These are phyloP conservation scores for Aspergillus pseudonomiae DNA, from an alignment of 2,329 filamentous ascomycete genomes.

Conservation along the genomic window DNA sequence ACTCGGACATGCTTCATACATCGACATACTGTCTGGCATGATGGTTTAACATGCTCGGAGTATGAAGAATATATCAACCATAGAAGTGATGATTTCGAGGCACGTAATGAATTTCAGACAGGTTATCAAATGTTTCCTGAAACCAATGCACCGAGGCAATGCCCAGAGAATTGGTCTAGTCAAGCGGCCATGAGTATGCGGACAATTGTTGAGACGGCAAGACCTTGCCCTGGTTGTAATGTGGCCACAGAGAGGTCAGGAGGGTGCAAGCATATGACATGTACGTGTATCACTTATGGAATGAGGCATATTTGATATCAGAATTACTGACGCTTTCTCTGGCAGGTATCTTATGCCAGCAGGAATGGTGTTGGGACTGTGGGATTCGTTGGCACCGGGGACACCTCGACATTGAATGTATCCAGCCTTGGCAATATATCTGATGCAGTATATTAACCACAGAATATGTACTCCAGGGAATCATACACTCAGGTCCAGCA, in stretches of 20 bases:
- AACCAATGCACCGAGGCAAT: neutral
- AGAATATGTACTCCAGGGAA: neutral
- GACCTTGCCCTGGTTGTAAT: constrained; percentile 18
- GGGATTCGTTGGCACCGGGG: constrained; percentile 15
- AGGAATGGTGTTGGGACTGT: constrained; percentile 26
- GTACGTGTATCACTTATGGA: constrained; percentile 9
- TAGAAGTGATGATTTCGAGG: neutral
- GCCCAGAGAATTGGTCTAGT: constrained; percentile 1
- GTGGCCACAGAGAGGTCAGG: constrained; percentile 16
- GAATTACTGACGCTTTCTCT: constrained; percentile 7
- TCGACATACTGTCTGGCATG: constrained; percentile 19
- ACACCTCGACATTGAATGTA: constrained; percentile 18
- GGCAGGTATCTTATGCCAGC: constrained; percentile 18
- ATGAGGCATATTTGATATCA: neutral
- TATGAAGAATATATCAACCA: constrained; percentile 11
- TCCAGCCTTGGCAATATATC: neutral
- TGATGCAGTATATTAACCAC: neutral
- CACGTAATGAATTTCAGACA: neutral
- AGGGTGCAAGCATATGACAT: constrained; percentile 22
- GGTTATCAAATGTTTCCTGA: neutral
- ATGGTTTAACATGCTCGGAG: constrained; percentile 22
- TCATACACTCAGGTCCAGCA: neutral
- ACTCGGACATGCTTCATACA: constrained; percentile 22
- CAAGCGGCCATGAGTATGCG: constrained; percentile 10
- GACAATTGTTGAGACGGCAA: constrained; percentile 12